Evolutionary conservation across 2,329 filamentous ascomycete genomes (phyloP).

Genomic region (Microdochium paspali): DNA sequence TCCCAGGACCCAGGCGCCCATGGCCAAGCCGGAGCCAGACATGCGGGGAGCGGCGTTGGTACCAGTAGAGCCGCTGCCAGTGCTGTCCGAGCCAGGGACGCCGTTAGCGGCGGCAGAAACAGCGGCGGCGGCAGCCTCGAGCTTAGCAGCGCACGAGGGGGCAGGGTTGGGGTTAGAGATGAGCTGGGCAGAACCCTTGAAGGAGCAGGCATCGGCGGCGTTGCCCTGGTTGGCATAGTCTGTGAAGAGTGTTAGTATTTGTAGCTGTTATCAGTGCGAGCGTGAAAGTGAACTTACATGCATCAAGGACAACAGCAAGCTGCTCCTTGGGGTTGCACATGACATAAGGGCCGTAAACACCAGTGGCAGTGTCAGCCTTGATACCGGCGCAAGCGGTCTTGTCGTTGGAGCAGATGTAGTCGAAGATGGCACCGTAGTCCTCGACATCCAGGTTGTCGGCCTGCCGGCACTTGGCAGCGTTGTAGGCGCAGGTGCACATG

Average conservation of each 20-base stretch:
- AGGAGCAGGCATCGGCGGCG: conserved; percentile 43
- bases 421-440: conserved; percentile 38
- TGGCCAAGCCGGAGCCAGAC: conserved; percentile 34
- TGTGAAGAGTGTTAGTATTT: neutral
- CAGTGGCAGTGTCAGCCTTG: conserved; percentile 40
- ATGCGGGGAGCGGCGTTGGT: conserved; percentile 31
- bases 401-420: conserved; percentile 29
- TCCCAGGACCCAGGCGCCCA: conserved; percentile 42
- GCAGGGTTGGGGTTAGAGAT: conserved; percentile 7
- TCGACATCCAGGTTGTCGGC: conserved; percentile 39
- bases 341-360: conserved; percentile 52
- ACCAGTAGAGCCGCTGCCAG: conserved; percentile 11
- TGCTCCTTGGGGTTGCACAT: conserved; percentile 54
- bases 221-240: conserved; percentile 42
- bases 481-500: conserved; percentile 65
- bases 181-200: conserved; percentile 43
- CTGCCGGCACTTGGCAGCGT: conserved; percentile 54
- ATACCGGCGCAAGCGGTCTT: conserved; percentile 46
- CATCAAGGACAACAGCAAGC: conserved; percentile 49
- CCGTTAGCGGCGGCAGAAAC: conserved; percentile 21
- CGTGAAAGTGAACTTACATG: conserved; percentile 8
- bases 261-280: neutral
- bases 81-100: conserved; percentile 10
- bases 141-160: conserved; percentile 36
- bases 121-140: conserved; percentile 33